Conservation (phyloP, 371 early-diverging fungal genomes). For the Dinochytrium kinnereticum region DNA sequence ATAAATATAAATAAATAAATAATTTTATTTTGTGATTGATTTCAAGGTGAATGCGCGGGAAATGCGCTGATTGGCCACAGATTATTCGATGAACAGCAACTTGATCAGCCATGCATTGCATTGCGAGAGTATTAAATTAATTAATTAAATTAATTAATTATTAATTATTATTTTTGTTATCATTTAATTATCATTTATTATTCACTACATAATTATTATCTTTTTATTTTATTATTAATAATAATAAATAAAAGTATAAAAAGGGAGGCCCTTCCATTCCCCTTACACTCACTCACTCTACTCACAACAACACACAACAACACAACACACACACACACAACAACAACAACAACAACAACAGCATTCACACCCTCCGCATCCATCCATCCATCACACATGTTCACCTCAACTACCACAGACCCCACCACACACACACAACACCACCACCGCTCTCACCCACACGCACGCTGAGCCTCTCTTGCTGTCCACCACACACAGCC, state of each 20-base stretch:
- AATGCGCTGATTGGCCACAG: too few species aligned
- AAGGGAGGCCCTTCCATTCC: background rate
- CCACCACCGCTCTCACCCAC: background rate
- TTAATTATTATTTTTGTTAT: too few species aligned
- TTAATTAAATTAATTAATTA: too few species aligned
- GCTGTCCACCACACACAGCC: background rate
- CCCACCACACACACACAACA: background rate
- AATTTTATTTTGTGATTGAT: too few species aligned
- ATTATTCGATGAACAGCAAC: too few species aligned
- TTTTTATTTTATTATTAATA: background rate
- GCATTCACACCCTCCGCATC: background rate
- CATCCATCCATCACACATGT: background rate
- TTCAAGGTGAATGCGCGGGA: too few species aligned
- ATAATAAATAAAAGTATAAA: background rate
- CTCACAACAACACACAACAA: background rate
- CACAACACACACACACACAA: background rate
- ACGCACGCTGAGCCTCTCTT: background rate
- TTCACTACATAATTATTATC: background rate
- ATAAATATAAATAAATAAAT: too few species aligned
- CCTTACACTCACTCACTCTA: background rate
- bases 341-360: constrained; percentile 5
- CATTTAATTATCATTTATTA: too few species aligned
- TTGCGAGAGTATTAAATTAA: too few species aligned
- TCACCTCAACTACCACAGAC: background rate
- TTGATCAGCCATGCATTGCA: too few species aligned